Base-by-base conservation (phyloP, 164 flowering plant genomes). In the Brasenia schreberi region DNA sequence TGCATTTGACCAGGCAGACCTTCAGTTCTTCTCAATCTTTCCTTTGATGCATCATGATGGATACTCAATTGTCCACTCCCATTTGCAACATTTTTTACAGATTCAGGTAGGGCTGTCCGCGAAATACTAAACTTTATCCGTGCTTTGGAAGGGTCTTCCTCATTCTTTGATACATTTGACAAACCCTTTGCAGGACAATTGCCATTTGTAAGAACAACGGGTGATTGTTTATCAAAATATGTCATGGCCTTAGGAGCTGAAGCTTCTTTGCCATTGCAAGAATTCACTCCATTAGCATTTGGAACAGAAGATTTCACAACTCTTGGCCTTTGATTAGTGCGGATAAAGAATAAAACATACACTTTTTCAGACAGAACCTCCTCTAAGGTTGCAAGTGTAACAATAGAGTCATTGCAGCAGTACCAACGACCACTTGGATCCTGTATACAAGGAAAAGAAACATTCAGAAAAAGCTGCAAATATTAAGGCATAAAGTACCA, bases 321-420 rank as follows among this genome's bases (percentile, higher is more conserved):
- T 45, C 19, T 71, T 43, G 89, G 75, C 70, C 84, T 83, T 77
- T 79, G 88, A 73, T 82, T 90, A 19, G 85, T 71, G 61, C 97
- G 96, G 62, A 85, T 73, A 73, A 88, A 95, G 76, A 95, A 95
- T 64, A 95, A 90, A 68, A 95, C 86, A 72, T 95, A 95, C 63
- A 82, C 99, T 75, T 87, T 95, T 77, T 95, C 97, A 62, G 96
- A 89, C 80, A 95, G 81, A 67, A 95, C 99, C 67, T 87, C 88
- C 73, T 87, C 81, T 68, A 85, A 69, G n/a, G 83, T 83, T 68
- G 97, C 78, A 52, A 78, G 74, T 44, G 88, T 70, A 70, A 95
- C 96, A 77, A 65, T 75, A 18, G 92, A 72, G 81, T 95, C 99
- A 76, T 95, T 88, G 83, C 99, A 95, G 83, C 99, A 85, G 71